Conservation (phyloP, 805 yeast genomes). For the Metschnikowia lachancei region DNA sequence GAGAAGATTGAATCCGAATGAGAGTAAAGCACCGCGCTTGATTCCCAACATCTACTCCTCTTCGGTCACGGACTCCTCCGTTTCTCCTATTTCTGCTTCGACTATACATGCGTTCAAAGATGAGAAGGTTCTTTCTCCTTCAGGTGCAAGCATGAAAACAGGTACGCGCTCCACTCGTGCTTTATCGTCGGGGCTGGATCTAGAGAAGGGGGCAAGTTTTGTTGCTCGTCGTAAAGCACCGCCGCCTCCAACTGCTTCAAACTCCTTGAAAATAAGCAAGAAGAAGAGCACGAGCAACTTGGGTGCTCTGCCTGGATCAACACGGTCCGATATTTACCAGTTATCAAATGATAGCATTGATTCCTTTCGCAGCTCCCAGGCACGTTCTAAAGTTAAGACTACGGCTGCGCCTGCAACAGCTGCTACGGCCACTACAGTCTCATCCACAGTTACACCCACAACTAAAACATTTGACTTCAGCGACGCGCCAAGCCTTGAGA, state of each 20-base stretch:
- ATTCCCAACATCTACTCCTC: conserved; percentile 22
- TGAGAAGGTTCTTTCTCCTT: conserved; percentile 3
- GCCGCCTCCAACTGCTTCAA: conserved; percentile 51
- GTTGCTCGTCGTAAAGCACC: conserved; percentile 73
- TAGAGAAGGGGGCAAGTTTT: conserved; percentile 29
- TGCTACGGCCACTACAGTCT: too few relatives aligned
- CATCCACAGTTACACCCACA: too few relatives aligned
- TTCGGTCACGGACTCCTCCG: conserved; percentile 17
- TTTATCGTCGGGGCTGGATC: conserved; percentile 12
- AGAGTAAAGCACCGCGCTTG: conserved; percentile 40
- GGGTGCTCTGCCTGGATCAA: conserved; percentile 7
- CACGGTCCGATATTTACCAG: conserved; percentile 8
- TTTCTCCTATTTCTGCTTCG: conserved; percentile 38
- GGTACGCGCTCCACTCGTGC: conserved; percentile 2
- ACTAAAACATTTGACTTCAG: conserved; percentile 68
- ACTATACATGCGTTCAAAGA: conserved; percentile 32
- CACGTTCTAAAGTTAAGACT: neutral
- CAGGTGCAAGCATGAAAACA: conserved; percentile 1
- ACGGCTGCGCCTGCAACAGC: conserved; percentile 20
- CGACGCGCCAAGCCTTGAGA: conserved; percentile 52
- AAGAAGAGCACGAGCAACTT: conserved; percentile 15
- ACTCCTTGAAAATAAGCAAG: conserved; percentile 17
- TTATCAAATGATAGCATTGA: conserved; percentile 14
- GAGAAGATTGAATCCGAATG: conserved; percentile 72
- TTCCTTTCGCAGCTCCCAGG: conserved; percentile 14